These are phyloP conservation scores for Lachancea nothofagi DNA, from an alignment of 805 yeast genomes.

Conservation along the genomic window DNA sequence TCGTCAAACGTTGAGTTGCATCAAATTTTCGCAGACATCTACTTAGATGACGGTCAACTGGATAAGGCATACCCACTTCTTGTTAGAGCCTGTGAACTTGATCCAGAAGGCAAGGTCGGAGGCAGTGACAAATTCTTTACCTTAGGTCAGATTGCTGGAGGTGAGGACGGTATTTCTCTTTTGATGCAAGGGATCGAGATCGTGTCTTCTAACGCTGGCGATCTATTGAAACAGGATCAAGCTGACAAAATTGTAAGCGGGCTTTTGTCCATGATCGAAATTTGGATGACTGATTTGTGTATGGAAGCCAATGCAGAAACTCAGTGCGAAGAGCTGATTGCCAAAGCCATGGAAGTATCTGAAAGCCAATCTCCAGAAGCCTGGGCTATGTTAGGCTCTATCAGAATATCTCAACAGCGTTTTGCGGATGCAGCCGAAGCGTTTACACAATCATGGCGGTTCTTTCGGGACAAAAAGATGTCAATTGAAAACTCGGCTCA, in stretches of 20 bases:
- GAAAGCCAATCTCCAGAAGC: slow-evolving; percentile 62
- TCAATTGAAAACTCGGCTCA: slow-evolving; percentile 40
- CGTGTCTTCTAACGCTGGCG: slow-evolving; percentile 21
- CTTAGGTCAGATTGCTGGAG: slow-evolving; percentile 88
- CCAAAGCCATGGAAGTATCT: slow-evolving; percentile 57
- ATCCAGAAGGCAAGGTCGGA: slow-evolving; percentile 58
- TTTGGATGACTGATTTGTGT: slow-evolving; percentile 97
- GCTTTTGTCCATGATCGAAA: slow-evolving; percentile 78
- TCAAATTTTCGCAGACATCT: slow-evolving; percentile 66
- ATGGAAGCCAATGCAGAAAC: slow-evolving; percentile 87
- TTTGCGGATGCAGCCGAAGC: slow-evolving; percentile 68
- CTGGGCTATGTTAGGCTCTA: slow-evolving; percentile 76
- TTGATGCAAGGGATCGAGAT: slow-evolving; percentile 57
- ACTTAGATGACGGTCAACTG: slow-evolving; percentile 73
- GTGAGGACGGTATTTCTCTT: slow-evolving; percentile 59
- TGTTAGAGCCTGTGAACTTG: slow-evolving; percentile 56
- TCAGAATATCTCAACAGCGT: slow-evolving; percentile 81
- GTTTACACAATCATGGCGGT: slow-evolving; percentile 62
- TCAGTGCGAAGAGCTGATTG: slow-evolving; percentile 67
- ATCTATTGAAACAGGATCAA: slow-evolving; percentile 34
- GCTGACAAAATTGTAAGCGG: slow-evolving; percentile 67
- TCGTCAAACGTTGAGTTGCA: slow-evolving; percentile 40
- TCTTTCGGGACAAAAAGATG: slow-evolving; percentile 50
- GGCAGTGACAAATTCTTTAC: slow-evolving; percentile 77
- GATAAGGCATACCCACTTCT: slow-evolving; percentile 70